Evolutionary conservation across 495 filamentous ascomycete genomes (phyloP), one percentile per base, ranked within the genome.

Genomic region (Trichoderma gamsii): DNA sequence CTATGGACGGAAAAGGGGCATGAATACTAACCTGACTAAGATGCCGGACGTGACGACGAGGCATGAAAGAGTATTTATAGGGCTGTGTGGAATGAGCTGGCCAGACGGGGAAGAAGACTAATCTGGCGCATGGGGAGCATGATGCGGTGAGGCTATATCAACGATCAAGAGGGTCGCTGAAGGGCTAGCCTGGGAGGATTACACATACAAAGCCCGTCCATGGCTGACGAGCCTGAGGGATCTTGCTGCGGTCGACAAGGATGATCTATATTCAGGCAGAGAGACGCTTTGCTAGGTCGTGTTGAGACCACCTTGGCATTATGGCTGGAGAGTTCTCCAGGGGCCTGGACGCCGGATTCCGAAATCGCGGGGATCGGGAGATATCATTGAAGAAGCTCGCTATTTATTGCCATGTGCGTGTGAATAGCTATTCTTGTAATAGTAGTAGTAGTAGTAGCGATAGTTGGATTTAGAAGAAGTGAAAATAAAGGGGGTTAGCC

Each of bases 401-500:
- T 38, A 16, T 46, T 46, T 23, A n/a, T 52, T 4, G 18, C 49
- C 49, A 52, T 46, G 9, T 46, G 18, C 18, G 43, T 16, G 12
- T 46, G 43, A 4, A 46, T 18, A 18, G 35, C 35, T 38, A 38
- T 38, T 38, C 29, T 29, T 29, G 29, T 29, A 29, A 29, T 29
- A 29, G 29, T 29, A 38, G 35, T 6, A 35, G 32, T 6, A 6
- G 32, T 9, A 49, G 35, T 9, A 9, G 5, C 12, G 12, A 49
- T 49, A 49, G 18, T n/a, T 16, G 13, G 7, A n/a, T 52, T 23
- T 5, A n/a, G 49, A 21, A 21, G 16, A 52, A 52, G 8, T n/a
- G 21, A 52, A 21, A 52, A 52, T 52, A 52, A 52, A 23, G 49
- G 49, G 49, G 49, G 49, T 52, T 52, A 46, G 43, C 43, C 43